Conservation (phyloP, 2,329 filamentous ascomycete genomes). For the Ceratocystis variospora region DNA sequence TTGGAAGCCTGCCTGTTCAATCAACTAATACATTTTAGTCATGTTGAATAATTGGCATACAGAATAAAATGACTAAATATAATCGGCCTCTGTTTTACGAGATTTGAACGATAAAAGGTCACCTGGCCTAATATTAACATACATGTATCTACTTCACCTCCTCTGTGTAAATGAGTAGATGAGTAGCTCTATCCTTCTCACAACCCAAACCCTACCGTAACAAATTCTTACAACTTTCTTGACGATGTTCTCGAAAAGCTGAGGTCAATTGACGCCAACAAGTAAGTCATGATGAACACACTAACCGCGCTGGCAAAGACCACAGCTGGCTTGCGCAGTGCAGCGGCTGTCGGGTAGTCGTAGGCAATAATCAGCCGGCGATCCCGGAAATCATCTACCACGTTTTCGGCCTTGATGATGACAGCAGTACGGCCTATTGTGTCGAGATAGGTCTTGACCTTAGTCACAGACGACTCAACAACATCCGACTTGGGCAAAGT, state of each 20-base stretch:
- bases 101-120: not conserved
- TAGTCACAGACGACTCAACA: conserved; percentile 41
- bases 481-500: conserved; percentile 52
- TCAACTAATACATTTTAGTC: no score
- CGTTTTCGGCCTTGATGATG: conserved; percentile 65
- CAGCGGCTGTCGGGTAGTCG: conserved; percentile 61
- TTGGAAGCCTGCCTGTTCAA: no score
- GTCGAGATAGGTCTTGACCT: conserved; percentile 87
- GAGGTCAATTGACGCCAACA: conserved; percentile 63
- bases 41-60: no score
- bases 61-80: not conserved
- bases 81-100: not conserved
- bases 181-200: not conserved
- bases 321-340: conserved; percentile 73
- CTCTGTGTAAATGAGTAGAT: not conserved
- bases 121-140: not conserved
- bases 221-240: conserved; percentile 13
- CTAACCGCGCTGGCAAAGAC: conserved; percentile 59
- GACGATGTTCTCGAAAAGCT: conserved; percentile 43
- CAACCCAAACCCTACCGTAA: not conserved
- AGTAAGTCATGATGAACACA: conserved; percentile 63
- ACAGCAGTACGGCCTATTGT: conserved; percentile 77
- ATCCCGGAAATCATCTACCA: conserved; percentile 81
- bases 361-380: conserved; percentile 77
- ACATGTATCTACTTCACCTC: not conserved